These are phyloP conservation scores for Mitragyna speciosa DNA, from an alignment of 257 asterid genomes.

Conservation along the genomic window DNA sequence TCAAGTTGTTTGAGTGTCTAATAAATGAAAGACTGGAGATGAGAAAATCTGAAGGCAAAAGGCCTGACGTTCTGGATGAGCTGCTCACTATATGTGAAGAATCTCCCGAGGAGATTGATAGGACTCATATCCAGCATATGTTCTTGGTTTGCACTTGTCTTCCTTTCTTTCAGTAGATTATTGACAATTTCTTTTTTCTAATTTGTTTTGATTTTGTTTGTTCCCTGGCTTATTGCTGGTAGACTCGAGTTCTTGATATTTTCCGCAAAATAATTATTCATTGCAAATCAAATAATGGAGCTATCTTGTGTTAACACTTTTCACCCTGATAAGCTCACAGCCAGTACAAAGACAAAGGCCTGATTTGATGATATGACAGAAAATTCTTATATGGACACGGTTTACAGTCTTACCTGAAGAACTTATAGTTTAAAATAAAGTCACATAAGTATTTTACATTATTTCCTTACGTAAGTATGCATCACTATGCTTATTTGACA, in stretches of 20 bases:
- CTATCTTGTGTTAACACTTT: background rate
- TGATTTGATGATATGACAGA: too few species aligned
- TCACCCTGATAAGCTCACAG: background rate
- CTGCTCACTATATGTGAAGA: slow-evolving; percentile 29
- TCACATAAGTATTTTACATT: too few species aligned
- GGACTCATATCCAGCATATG: slow-evolving; percentile 57
- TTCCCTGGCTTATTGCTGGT: background rate
- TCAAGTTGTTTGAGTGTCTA: slow-evolving; percentile 33
- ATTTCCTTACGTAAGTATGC: too few species aligned
- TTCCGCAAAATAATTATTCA: background rate
- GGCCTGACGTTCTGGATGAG: slow-evolving; percentile 32
- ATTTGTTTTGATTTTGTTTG: background rate
- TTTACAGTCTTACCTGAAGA: too few species aligned
- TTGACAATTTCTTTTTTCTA: background rate
- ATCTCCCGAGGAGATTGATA: slow-evolving; percentile 50
- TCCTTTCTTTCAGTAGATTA: background rate
- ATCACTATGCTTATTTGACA: too few species aligned
- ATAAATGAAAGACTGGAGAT: slow-evolving; percentile 43
- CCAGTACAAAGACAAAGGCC: background rate
- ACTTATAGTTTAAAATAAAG: too few species aligned
- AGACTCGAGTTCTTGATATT: background rate
- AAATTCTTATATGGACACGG: too few species aligned
- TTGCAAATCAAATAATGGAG: background rate
- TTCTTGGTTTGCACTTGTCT: slow-evolving; percentile 53
- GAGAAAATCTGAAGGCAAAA: slow-evolving; percentile 6